phyloP scores from a whole-genome alignment of 2,329 filamentous ascomycete genomes.

The Paracoccidioides brasiliensis region DNA sequence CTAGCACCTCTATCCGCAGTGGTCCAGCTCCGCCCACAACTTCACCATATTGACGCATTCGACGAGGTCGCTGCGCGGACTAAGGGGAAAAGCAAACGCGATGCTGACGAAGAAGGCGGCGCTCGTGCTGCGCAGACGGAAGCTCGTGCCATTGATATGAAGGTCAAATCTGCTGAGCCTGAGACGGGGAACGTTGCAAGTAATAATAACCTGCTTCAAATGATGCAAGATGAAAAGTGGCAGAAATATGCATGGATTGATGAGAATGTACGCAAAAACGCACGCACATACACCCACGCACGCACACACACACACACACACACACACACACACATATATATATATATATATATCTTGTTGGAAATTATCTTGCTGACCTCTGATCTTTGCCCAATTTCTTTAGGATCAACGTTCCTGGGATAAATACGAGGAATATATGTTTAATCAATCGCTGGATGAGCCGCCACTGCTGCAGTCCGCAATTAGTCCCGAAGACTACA shows the following conservation, averaged over 20 bases:
- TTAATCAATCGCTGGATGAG: conserved; percentile 35
- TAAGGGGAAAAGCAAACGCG: conserved; percentile 24
- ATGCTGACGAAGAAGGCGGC: conserved; percentile 31
- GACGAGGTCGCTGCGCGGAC: conserved; percentile 46
- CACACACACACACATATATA: neutral
- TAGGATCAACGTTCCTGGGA: conserved; percentile 57
- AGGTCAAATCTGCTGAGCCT: conserved; percentile 63
- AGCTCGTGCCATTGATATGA: conserved; percentile 71
- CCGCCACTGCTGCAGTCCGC: conserved; percentile 40
- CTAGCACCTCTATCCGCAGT: conserved; percentile 72
- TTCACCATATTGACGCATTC: conserved; percentile 81
- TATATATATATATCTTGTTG: neutral
- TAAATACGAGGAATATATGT: conserved; percentile 60
- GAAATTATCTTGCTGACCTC: neutral
- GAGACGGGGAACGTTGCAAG: conserved; percentile 50
- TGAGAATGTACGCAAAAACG: conserved; percentile 28
- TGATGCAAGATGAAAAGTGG: conserved; percentile 76
- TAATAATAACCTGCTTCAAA: conserved; percentile 63
- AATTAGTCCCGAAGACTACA: conserved; percentile 46
- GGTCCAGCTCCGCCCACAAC: conserved; percentile 79
- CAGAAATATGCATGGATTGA: conserved; percentile 65
- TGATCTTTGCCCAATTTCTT: neutral
- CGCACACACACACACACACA: neutral
- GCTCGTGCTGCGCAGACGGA: conserved; percentile 34
- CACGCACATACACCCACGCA: neutral